Base-by-base conservation (phyloP, 768 basidiomycete species). In the Coprinellus aureogranulatus region DNA sequence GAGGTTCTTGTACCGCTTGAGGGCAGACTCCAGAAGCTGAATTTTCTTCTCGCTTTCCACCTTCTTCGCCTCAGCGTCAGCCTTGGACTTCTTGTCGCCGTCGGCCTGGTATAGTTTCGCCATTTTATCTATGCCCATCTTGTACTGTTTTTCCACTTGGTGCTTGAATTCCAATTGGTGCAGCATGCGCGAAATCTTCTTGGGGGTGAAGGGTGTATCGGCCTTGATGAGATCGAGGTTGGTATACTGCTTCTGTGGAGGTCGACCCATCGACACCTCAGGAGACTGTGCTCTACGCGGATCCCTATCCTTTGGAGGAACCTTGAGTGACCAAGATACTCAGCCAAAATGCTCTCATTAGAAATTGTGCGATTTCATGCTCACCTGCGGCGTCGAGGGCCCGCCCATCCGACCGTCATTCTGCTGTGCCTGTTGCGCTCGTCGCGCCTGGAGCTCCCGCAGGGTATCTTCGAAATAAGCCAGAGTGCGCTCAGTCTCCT, bases 101-200 rank as follows among this genome's bases (percentile, higher is more conserved):
- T 99, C 97, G 4, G 90, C 92, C 66, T 93, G 87, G 71, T 98
- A 98, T 30, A 98, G 81, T 73, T 91, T 95, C 37, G 89, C 91
- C 97, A 99, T 99, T 79, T 98, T 98, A 75, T 98, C 95, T 62
- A 98, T 97, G 41, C 97, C 97, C 70, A 88, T 84, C 80, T 95
- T 96, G 80, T 98, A 98, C 75, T 98, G 94, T 77, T 90, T 85
- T 75, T 99, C 97, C 62, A 99, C 93, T 72, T 96, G 92, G 55
- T 98, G 86, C 77, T 99, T 99, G 84, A 98, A 99, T 74, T 98
- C 95, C 60, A 99, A 87, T 73, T 98, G 95, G 73, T 98, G 95
- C 50, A 98, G 85, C 95, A 98, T 98, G 64, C 86, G 86, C 41
- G 94, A 92, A 70, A 99, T 98, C 79, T 96, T 98, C 64, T 92